Percentiles rank a stretch among this genome's conserved stretches.
Conservation (phyloP, 176 grass and related monocot genomes). For the Rhynchospora tenuis region DNA sequence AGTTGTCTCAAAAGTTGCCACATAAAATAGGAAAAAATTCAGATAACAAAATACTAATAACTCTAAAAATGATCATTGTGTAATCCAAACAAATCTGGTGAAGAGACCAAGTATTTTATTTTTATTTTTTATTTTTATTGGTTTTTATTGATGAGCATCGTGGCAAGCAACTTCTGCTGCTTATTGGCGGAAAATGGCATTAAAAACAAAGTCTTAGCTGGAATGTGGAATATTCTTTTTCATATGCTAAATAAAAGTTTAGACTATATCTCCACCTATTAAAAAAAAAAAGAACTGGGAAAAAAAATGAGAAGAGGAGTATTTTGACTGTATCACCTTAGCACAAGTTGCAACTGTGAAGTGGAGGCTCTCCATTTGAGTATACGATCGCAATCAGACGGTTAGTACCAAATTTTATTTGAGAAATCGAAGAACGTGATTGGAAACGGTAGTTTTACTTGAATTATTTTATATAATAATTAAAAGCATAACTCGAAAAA, state of each 20-base stretch:
- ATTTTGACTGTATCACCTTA: not conserved
- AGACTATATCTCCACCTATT: not conserved
- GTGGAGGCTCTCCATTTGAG: too few relatives aligned
- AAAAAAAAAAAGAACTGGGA: not conserved
- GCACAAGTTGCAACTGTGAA: too few relatives aligned
- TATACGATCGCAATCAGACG: too few relatives aligned
- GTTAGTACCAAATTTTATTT: not conserved
- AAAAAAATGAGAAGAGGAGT: not conserved
- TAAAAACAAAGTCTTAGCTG: not conserved
- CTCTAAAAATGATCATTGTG: not conserved
- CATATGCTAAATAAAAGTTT: not conserved
- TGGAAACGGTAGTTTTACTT: not conserved
- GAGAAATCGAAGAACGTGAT: not conserved
- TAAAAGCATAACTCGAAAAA: too few relatives aligned
- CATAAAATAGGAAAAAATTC: conserved; percentile 11
- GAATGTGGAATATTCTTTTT: not conserved
- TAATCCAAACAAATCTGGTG: not conserved
- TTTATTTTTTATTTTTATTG: not conserved
- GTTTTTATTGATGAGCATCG: not conserved
- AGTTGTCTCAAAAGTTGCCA: not conserved
- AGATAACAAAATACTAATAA: not conserved
- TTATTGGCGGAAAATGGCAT: not conserved
- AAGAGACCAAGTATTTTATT: not conserved
- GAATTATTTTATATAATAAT: not conserved
- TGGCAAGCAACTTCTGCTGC: not conserved